Base-by-base conservation (phyloP, 2,329 filamentous ascomycete species). In the Aspergillus japonicus region DNA sequence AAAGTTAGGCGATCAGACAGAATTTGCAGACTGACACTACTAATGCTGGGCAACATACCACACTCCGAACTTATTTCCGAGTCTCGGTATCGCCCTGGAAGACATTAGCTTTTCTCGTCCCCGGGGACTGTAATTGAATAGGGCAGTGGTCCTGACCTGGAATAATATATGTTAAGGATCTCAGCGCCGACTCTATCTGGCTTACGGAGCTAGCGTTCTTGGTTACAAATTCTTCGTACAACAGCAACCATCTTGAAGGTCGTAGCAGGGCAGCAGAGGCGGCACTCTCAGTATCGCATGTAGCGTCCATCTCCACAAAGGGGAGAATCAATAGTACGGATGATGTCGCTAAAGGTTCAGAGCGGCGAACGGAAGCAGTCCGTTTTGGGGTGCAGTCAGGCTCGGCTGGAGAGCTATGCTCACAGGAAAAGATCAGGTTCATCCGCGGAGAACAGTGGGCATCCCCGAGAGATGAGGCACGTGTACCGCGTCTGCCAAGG, bases 21-120 rank as follows among this genome's bases (percentile, higher is more conserved):
- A 4, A 23, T 14, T 7, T 47, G 24, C 26, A 23, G 31, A n/a
- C 5, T 14, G 12, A 21, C 21, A 5, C 26, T 5, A 44, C 4
- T n/a, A 16, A 14, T 14, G 23, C n/a, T 14, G 11, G 11, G 47
- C 24, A 29, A 62, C 82, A 64, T 80, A 85, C 86, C 83, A 50
- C 90, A 94, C 78, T 99, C 95, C 54, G 94, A 96, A 52, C 94
- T 92, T 68, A 98, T 89, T 75, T 98, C 95, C 63, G 94, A 93
- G 77, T 98, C 94, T 42, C 76, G 74, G 66, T 78, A 79, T 54
- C 77, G 76, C 50, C 77, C 77, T 79, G 51, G 26, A 35, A 51
- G 48, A 6, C 19, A 47, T 47, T 42, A 57, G 58, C 62, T 54
- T 35, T 60, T 21, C n/a, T 56, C 42, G 44, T 50, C 31, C 23